phyloP scores from a whole-genome alignment of 176 grass and related monocot genomes.

The Musa schizocarpa region DNA sequence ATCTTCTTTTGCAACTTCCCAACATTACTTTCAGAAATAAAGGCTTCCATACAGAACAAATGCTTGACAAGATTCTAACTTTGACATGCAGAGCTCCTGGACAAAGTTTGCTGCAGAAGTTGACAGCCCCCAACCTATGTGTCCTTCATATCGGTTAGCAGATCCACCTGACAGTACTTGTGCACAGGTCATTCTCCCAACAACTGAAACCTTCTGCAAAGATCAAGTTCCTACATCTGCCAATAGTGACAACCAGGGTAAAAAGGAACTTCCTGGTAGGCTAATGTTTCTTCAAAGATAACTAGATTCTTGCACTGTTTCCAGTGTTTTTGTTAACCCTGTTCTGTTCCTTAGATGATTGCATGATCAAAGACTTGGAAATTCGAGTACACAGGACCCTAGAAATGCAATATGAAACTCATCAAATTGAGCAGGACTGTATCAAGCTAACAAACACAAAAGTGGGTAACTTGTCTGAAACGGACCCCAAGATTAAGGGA shows the following conservation, averaged over 20 bases:
- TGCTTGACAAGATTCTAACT: neutral
- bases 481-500: slow-evolving; percentile 22
- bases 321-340: neutral
- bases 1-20: neutral
- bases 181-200: slow-evolving; percentile 52
- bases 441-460: slow-evolving; percentile 26
- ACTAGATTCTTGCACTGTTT: neutral
- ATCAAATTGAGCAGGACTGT: slow-evolving; percentile 21
- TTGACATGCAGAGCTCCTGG: slow-evolving; percentile 62
- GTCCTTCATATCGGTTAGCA: slow-evolving; percentile 46
- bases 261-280: slow-evolving; percentile 52
- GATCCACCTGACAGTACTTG: slow-evolving; percentile 72
- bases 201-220: slow-evolving; percentile 46
- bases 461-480: slow-evolving; percentile 26
- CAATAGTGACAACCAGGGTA: slow-evolving; percentile 33
- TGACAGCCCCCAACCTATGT: slow-evolving; percentile 55
- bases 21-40: neutral
- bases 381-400: slow-evolving; percentile 41
- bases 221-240: slow-evolving; percentile 28
- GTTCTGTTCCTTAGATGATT: slow-evolving; percentile 33
- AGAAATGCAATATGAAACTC: slow-evolving; percentile 9
- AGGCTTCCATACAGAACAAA: neutral
- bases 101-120: slow-evolving; percentile 68
- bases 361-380: slow-evolving; percentile 67
- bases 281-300: neutral